Base-by-base conservation (phyloP, 805 yeast species). In the Metschnikowia shivogae region DNA sequence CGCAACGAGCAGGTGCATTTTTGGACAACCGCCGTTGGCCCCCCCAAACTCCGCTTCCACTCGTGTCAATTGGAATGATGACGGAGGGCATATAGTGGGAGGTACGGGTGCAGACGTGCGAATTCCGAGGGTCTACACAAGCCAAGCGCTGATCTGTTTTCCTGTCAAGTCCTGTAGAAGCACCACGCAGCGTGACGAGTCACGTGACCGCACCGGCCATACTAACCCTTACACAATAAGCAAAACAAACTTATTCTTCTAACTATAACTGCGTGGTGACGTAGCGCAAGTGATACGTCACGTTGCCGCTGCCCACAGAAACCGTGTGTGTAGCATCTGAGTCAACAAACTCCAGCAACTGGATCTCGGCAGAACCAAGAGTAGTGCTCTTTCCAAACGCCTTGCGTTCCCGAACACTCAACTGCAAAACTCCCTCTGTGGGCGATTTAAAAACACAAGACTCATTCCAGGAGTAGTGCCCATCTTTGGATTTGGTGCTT, bases 311-410 rank as follows among this genome's bases (percentile, higher is more conserved):
- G 6, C 67, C 71, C 14, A 75, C 51, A 0, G 59, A 54, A 34
- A 69, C 48, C 11, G 52, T 43, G 22, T 78, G 46, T 36, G 74
- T 74, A 17, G 75, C 76, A 17, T 65, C 61, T 28, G 63, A 68
- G 50, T 78, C 79, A 36, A 69, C 54, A n/a, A 67, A 73, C 13
- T 82, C 82, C 34, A 65, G 57, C 50, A 86, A 65, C 10, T 67
- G 63, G 27, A 88, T 55, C 32, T 77, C 70, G 7, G 80, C 81
- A 38, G 72, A 72, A 10, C 85, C 95, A 34, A 89, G 44, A 45
- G 79, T 86, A 24, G 70, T 68, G 53, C 79, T 83, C 58, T 84
- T 82, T 32, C 95, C 89, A 54, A 90, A 75, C 2, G 80, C 76
- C 60, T 86, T 93, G 57, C 79, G 85, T 29, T 82, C 80, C 34